Percentiles rank a stretch among this genome's conserved stretches.
Conservation (phyloP, 2,329 filamentous ascomycete species). For the Ustulina deusta region DNA sequence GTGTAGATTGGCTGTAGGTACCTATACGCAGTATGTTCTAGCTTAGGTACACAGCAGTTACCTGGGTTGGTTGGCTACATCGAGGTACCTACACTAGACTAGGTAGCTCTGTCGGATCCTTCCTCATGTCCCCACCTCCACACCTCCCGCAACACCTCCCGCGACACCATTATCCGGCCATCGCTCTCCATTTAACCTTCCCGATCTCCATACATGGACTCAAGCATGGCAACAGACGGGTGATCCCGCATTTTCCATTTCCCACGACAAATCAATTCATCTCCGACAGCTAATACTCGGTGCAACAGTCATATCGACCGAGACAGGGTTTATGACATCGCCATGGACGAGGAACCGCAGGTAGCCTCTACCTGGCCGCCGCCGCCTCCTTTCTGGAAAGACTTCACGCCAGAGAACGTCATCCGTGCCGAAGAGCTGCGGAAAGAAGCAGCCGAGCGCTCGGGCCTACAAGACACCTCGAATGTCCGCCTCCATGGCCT, state of each 20-base stretch:
- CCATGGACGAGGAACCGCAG: slow-evolving; percentile 51
- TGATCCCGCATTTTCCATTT: slow-evolving; percentile 4
- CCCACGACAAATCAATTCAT: neutral
- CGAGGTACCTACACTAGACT: too few relatives aligned
- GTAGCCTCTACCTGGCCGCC: slow-evolving; percentile 80
- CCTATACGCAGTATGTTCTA: neutral
- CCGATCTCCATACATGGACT: neutral
- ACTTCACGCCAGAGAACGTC: slow-evolving; percentile 84
- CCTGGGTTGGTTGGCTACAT: neutral
- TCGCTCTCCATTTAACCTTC: slow-evolving; percentile 1
- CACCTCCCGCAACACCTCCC: neutral
- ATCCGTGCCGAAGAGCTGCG: slow-evolving; percentile 63
- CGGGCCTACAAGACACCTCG: slow-evolving; percentile 46
- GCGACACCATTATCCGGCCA: too few relatives aligned
- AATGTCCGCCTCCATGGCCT: slow-evolving; percentile 61
- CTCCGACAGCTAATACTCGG: neutral
- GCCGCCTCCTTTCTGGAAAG: slow-evolving; percentile 89
- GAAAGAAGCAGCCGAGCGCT: slow-evolving; percentile 53
- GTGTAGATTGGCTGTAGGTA: neutral
- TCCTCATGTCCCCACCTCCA: neutral
- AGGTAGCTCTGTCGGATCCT: neutral
- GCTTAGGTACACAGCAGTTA: too few relatives aligned
- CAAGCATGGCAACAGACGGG: slow-evolving; percentile 16
- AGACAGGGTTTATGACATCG: neutral
- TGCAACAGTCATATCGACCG: neutral